These are phyloP conservation scores for Pseudopyrenochaeta lycopersici DNA, from an alignment of 2,329 filamentous ascomycete genomes.

Conservation along the genomic window DNA sequence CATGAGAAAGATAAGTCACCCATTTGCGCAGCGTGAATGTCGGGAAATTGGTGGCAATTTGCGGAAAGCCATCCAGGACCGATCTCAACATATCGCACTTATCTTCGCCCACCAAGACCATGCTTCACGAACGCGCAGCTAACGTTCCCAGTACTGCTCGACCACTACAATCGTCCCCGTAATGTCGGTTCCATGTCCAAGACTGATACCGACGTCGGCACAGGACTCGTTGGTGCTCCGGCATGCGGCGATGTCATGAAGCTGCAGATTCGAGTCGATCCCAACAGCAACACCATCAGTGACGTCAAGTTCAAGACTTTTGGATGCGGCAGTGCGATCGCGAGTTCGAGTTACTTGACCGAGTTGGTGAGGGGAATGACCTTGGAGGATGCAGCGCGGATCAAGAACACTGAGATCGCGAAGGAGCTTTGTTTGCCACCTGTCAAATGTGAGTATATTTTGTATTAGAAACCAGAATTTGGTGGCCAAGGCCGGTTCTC, in stretches of 20 bases:
- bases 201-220: constrained; percentile 83
- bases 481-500: background rate
- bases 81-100: constrained; percentile 9
- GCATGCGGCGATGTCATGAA: constrained; percentile 95
- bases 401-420: constrained; percentile 97
- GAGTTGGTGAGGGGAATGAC: constrained; percentile 96
- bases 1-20: constrained; percentile 71
- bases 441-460: constrained; percentile 75
- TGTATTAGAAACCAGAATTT: background rate
- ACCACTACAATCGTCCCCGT: constrained; percentile 82
- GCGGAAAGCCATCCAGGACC: constrained; percentile 5
- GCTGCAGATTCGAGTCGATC: constrained; percentile 91
- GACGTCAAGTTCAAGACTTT: constrained; percentile 99
- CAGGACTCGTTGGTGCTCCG: constrained; percentile 89
- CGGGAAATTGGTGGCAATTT: constrained; percentile 20
- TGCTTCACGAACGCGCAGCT: constrained; percentile 41
- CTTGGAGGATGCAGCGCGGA: constrained; percentile 88
- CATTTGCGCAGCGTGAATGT: constrained; percentile 9
- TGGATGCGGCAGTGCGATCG: constrained; percentile 93
- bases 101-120: background rate
- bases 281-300: constrained; percentile 84
- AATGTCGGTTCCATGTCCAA: constrained; percentile 84
- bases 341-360: constrained; percentile 91
- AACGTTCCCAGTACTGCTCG: constrained; percentile 65
- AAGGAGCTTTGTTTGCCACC: constrained; percentile 92